Base-by-base conservation (phyloP, 2,329 filamentous ascomycete species). In the Epichloe typhina region DNA sequence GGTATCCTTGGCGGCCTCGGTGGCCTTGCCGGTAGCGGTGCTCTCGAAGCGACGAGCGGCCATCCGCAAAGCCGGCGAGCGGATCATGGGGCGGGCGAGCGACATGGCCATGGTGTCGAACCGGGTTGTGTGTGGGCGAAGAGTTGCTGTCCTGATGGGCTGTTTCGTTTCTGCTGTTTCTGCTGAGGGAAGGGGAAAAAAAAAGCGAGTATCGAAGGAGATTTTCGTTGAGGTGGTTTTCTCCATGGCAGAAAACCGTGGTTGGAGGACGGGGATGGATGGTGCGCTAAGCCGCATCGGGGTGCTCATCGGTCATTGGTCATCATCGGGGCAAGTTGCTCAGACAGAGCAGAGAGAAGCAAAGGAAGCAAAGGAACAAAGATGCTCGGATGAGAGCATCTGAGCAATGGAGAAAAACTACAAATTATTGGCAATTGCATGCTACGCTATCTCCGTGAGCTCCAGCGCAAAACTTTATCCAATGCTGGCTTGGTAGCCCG, bases 41-140 rank as follows among this genome's bases (percentile, higher is more conserved):
- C 78, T 82, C 70, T 83, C 75, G 72, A 79, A 78, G 63, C 80
- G 77, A 61, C 75, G 75, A 65, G 72, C 68, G 64, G 69, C 67
- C 56, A 69, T 62, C 61, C 69, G 65, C 66, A 76, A 60, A 62
- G 64, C 66, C 57, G 70, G 66, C 57, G 71, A 69, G 65, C 73
- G 72, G 62, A 72, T 63, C 61, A 72, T 60, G 53, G 70, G 71
- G 56, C 71, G 71, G 50, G 68, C 64, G 62, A 69, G 66, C 52
- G 61, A 61, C 57, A 61, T 60, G 59, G 61, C 58, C 64, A 62
- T 62, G 54, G 57, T 55, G 44, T 50, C 23, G 38, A 21, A 52
- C 42, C 51, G 44, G 49, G 44, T 26, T 31, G 17, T 45, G 47
- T 21, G 19, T 46, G 44, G 52, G 51, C 37, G 49, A 53, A 50